Percentiles rank a stretch among this genome's conserved stretches.
Evolutionary conservation across 495 filamentous ascomycete genomes (phyloP).

Genomic region (Xylaria palmicola): DNA sequence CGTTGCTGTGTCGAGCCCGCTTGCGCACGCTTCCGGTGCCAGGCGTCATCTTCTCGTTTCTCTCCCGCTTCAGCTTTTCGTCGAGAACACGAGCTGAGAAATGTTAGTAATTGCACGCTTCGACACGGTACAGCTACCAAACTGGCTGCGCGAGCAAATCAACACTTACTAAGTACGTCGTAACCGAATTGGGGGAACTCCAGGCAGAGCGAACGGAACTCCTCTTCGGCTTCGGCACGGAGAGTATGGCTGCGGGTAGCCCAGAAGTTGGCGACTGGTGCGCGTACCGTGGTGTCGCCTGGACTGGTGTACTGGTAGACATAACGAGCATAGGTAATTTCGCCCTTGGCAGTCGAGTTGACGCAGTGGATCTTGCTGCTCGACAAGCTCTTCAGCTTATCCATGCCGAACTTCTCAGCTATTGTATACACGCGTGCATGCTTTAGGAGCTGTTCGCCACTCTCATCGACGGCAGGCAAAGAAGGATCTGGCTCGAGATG

Average conservation of each 20-base stretch:
- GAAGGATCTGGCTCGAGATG: slow-evolving; percentile 58
- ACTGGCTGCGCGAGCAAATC: not conserved
- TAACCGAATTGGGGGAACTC: slow-evolving; percentile 89
- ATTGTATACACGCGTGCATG: slow-evolving; percentile 89
- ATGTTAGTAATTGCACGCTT: slow-evolving; percentile 15
- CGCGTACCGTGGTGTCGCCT: slow-evolving; percentile 71
- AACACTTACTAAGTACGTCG: slow-evolving; percentile 71
- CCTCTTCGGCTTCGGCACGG: slow-evolving; percentile 77
- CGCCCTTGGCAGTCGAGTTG: slow-evolving; percentile 78
- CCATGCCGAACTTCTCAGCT: slow-evolving; percentile 73
- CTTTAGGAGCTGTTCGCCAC: slow-evolving; percentile 73
- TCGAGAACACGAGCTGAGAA: slow-evolving; percentile 53
- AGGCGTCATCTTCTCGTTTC: slow-evolving; percentile 53
- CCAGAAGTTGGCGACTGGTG: slow-evolving; percentile 89
- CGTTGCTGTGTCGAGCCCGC: slow-evolving; percentile 48
- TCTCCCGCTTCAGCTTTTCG: slow-evolving; percentile 59
- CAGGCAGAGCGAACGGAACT: slow-evolving; percentile 77
- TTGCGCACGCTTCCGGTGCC: slow-evolving; percentile 48
- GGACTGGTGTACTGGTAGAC: slow-evolving; percentile 74
- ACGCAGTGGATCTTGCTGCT: slow-evolving; percentile 88
- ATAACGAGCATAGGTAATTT: slow-evolving; percentile 86
- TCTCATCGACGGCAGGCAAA: slow-evolving; percentile 61
- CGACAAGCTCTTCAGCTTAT: slow-evolving; percentile 71
- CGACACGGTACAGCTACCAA: slow-evolving; percentile 2
- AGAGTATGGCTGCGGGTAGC: slow-evolving; percentile 75